Evolutionary conservation across 495 filamentous ascomycete genomes (phyloP).

Genomic region (Penicillium bialowiezense): DNA sequence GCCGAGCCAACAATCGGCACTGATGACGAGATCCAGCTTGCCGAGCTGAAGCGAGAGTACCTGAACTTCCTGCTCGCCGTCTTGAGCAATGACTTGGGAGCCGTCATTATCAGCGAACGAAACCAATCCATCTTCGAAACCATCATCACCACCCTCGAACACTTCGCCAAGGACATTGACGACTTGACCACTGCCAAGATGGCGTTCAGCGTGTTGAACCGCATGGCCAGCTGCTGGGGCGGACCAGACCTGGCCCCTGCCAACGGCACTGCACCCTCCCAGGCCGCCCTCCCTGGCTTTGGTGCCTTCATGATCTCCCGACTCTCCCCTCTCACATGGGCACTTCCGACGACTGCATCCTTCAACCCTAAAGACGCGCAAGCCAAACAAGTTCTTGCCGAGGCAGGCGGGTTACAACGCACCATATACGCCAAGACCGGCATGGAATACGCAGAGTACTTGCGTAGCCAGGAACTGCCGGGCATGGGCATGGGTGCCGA

Average conservation of each 20-base stretch:
- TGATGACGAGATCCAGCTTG: slow-evolving; percentile 92
- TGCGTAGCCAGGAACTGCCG: slow-evolving; percentile 51
- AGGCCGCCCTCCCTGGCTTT: slow-evolving; percentile 77
- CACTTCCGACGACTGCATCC: slow-evolving; percentile 65
- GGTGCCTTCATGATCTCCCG: slow-evolving; percentile 81
- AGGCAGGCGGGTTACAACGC: slow-evolving; percentile 81
- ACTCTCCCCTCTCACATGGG: slow-evolving; percentile 89
- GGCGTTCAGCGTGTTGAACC: slow-evolving; percentile 72
- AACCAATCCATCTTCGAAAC: slow-evolving; percentile 88
- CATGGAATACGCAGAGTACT: slow-evolving; percentile 52
- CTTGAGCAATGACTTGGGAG: slow-evolving; percentile 81
- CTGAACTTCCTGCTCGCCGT: slow-evolving; percentile 85
- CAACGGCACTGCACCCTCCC: slow-evolving; percentile 34
- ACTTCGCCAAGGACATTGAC: slow-evolving; percentile 72
- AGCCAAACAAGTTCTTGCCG: slow-evolving; percentile 75
- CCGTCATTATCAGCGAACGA: slow-evolving; percentile 79
- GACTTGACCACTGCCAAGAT: slow-evolving; percentile 80
- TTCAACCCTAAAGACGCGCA: slow-evolving; percentile 86
- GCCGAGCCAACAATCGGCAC: slow-evolving; percentile 83
- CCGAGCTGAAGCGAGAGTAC: slow-evolving; percentile 88
- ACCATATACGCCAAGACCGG: slow-evolving; percentile 86
- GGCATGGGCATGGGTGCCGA: slow-evolving; percentile 52
- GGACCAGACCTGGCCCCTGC: slow-evolving; percentile 68
- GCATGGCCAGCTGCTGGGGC: slow-evolving; percentile 81
- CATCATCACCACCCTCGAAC: slow-evolving; percentile 77